phyloP scores from a whole-genome alignment of 805 yeast genomes.

The Pichia californica region DNA sequence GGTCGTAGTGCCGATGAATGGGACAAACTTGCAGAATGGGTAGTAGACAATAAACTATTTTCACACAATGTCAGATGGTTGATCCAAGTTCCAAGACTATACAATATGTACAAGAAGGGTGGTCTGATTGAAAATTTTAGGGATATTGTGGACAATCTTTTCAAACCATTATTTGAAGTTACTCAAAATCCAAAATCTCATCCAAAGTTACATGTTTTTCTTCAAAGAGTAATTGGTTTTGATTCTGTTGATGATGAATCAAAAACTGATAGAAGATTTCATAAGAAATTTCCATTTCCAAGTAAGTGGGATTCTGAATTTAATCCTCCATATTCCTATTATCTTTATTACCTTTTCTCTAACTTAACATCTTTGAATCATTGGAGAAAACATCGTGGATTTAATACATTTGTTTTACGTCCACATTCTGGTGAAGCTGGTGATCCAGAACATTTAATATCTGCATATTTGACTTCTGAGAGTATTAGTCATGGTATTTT shows the following conservation, averaged over 20 bases:
- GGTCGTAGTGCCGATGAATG: constrained; percentile 89
- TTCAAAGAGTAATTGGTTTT: constrained; percentile 93
- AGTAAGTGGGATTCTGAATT: constrained; percentile 66
- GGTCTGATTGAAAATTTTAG: constrained; percentile 66
- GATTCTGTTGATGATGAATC: constrained; percentile 99
- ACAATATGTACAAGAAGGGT: constrained; percentile 78
- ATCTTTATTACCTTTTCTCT: constrained; percentile 81
- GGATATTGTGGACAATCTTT: constrained; percentile 71
- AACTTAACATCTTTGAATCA: constrained; percentile 81
- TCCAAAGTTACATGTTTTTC: constrained; percentile 85
- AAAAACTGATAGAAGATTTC: constrained; percentile 77
- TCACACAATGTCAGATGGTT: constrained; percentile 97
- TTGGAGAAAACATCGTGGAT: constrained; percentile 69
- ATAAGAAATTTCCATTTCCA: constrained; percentile 81
- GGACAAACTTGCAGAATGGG: constrained; percentile 95
- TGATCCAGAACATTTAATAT: constrained; percentile 92
- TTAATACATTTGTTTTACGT: constrained; percentile 86
- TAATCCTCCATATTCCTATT: constrained; percentile 98
- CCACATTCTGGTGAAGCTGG: constrained; percentile 99
- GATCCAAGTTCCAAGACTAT: constrained; percentile 89
- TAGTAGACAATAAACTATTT: constrained; percentile 82
- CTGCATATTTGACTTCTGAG: constrained; percentile 83
- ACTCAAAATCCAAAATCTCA: constrained; percentile 76
- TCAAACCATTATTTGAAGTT: constrained; percentile 86
- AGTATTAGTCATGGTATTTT: constrained; percentile 94